phyloP scores from a whole-genome alignment of 2,329 filamentous ascomycete genomes.

The Beauveria bassiana region DNA sequence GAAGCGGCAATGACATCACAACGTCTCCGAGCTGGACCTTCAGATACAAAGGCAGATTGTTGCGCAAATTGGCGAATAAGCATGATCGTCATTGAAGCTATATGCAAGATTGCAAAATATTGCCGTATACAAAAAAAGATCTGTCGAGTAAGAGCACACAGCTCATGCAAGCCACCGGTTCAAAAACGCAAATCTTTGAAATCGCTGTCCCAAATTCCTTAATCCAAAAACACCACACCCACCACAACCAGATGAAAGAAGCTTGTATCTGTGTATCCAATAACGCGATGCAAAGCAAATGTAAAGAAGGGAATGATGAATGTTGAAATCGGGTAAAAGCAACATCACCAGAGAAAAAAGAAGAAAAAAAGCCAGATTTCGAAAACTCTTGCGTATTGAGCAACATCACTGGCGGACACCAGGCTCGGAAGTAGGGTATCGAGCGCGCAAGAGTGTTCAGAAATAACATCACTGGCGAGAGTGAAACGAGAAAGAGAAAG shows the following conservation, averaged over 20 bases:
- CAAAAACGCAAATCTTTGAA: neutral
- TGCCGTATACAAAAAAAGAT: neutral
- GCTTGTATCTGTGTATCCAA: constrained; percentile 1
- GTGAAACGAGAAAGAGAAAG: neutral
- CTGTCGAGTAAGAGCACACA: neutral
- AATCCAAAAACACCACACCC: no score
- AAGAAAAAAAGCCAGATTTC: constrained; percentile 10
- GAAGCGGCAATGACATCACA: no score
- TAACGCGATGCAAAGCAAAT: neutral
- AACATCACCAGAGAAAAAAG: neutral
- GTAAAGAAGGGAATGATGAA: neutral
- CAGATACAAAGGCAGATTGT: neutral
- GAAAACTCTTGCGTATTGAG: constrained; percentile 8
- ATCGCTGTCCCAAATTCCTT: neutral
- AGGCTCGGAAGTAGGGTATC: constrained; percentile 9
- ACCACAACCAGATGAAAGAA: neutral
- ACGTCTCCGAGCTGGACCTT: no score
- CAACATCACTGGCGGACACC: constrained; percentile 10
- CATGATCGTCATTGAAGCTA: neutral
- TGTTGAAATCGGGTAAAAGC: neutral
- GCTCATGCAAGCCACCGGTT: neutral
- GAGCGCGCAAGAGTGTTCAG: constrained; percentile 8
- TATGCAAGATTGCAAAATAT: neutral
- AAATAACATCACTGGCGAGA: constrained; percentile 12
- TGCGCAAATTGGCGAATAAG: neutral